Conservation (phyloP, 2,329 filamentous ascomycete genomes). For the Aspergillus costaricaensis region DNA sequence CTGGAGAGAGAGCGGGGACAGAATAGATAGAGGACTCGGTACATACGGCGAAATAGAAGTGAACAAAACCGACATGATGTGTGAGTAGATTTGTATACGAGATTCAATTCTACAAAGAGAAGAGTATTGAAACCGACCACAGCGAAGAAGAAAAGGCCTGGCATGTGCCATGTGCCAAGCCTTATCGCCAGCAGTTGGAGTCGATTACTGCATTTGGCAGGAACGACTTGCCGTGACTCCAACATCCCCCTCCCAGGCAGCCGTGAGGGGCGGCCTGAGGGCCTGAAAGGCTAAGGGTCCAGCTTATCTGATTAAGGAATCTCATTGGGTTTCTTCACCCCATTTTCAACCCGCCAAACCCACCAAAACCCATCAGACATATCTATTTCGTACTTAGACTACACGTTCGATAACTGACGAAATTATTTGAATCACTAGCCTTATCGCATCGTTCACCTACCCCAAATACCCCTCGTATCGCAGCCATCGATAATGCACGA, state of each 20-base stretch:
- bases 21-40: not conserved
- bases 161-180: not conserved
- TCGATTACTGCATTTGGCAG: not conserved
- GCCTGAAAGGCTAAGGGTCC: not conserved
- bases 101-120: too few relatives aligned
- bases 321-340: not conserved
- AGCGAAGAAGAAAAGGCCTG: not conserved
- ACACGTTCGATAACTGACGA: not conserved
- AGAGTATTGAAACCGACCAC: not conserved
- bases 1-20: not conserved
- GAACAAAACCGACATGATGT: conserved; percentile 31
- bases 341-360: not conserved
- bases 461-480: not conserved
- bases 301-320: too few relatives aligned
- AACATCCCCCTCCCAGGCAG: not conserved
- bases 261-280: not conserved
- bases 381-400: too few relatives aligned
- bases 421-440: not conserved
- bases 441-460: not conserved
- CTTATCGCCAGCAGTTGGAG: not conserved
- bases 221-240: not conserved
- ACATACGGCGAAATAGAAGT: conserved; percentile 32
- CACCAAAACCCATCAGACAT: not conserved
- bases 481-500: not conserved
- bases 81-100: not conserved